Evolutionary conservation across 2,329 filamentous ascomycete species (phyloP), one percentile per base, ranked within the genome.

Genomic region (Cercospora citrullina): DNA sequence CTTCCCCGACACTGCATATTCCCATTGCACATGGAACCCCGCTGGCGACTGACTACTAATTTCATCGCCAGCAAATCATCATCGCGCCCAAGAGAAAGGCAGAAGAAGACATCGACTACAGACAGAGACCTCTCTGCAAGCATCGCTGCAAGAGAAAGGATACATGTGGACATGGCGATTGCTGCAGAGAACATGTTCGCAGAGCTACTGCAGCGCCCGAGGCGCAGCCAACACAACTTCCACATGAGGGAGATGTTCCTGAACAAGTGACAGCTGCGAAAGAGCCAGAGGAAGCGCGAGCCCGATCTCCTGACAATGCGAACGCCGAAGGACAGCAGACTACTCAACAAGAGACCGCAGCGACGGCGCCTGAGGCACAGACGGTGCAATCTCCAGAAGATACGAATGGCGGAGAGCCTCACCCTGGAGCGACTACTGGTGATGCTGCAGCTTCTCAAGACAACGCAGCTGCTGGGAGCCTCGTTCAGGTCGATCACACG

Each of bases 21-120:
- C 16, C 0, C 14, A 39, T 7, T 3, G 7, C 5, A 14, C 1
- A n/a, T 7, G n/a, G 36, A 14, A 5, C n/a, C 8, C 0, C 14
- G n/a, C 36, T 39, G 36, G 2, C 2, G n/a, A n/a, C 36, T 16
- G 36, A 39, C 5, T n/a, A 8, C 33, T 36, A 1, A 36, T 6
- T 16, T 3, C 16, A 42, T 42, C 36, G 36, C 5, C 16, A 42
- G 16, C 36, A 8, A 8, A 2, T n/a, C 23, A 16, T 9, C 48
- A 28, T 28, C 23, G 48, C 48, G 14, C 23, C 21, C 48, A 55
- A 55, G 23, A 55, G 48, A 1, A 55, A 55, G 23, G 21, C 12
- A 2, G 12, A 14, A n/a, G 36, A 1, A 42, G 48, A 55, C 10
- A 30, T 30, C 10, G 23, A 16, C 12, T 14, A 55, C 14, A n/a